These are phyloP conservation scores for Blastobotrys chiropterorum DNA, from an alignment of 805 yeast species.

Conservation along the genomic window DNA sequence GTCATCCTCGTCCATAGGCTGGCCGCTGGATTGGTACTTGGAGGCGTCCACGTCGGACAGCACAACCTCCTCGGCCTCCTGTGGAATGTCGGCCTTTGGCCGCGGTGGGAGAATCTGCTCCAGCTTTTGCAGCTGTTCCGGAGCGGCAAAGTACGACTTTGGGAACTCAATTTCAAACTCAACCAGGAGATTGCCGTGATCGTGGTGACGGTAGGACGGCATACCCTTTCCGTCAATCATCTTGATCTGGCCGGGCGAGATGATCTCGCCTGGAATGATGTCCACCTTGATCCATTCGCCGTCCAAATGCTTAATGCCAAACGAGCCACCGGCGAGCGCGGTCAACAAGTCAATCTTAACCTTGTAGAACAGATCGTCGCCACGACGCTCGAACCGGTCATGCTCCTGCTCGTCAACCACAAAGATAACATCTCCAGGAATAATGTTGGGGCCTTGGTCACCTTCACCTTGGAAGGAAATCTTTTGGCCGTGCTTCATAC, in stretches of 20 bases:
- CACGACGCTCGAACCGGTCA: slow-evolving; percentile 75
- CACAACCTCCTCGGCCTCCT: slow-evolving; percentile 74
- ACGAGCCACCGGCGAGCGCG: slow-evolving; percentile 93
- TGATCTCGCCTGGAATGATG: slow-evolving; percentile 87
- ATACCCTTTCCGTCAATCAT: slow-evolving; percentile 92
- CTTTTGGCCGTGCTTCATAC: slow-evolving; percentile 93
- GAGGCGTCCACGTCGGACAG: slow-evolving; percentile 61
- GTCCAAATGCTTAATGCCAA: slow-evolving; percentile 81
- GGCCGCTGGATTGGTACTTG: slow-evolving; percentile 40
- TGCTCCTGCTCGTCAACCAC: slow-evolving; percentile 89
- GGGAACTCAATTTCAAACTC: slow-evolving; percentile 92
- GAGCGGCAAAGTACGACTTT: slow-evolving; percentile 53
- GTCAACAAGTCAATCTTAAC: slow-evolving; percentile 88
- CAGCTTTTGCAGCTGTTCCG: slow-evolving; percentile 66
- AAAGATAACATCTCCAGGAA: slow-evolving; percentile 95
- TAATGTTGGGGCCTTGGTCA: slow-evolving; percentile 90
- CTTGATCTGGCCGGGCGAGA: slow-evolving; percentile 75
- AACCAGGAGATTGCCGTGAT: slow-evolving; percentile 78
- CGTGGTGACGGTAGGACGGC: slow-evolving; percentile 90
- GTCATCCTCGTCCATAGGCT: slow-evolving; percentile 46
- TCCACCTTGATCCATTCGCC: slow-evolving; percentile 85
- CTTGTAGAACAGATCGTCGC: slow-evolving; percentile 77
- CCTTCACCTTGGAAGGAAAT: slow-evolving; percentile 92
- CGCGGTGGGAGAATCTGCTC: slow-evolving; percentile 79
- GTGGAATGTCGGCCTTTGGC: slow-evolving; percentile 53